These are phyloP conservation scores for Cercophora scortea DNA, from an alignment of 495 filamentous ascomycete genomes.

Conservation along the genomic window DNA sequence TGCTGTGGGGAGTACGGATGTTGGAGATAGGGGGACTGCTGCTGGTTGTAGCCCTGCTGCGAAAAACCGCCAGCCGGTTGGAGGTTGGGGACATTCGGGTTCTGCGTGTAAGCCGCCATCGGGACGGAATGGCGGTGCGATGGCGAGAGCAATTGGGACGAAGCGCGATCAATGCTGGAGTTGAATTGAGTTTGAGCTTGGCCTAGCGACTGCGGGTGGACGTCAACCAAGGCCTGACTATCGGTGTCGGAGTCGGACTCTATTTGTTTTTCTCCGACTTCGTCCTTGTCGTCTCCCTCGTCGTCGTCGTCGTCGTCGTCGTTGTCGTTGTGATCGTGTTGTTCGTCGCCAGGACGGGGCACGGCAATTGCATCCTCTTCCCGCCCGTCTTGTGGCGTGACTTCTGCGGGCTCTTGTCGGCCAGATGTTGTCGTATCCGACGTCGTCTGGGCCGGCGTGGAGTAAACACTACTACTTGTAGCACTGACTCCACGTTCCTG, in stretches of 20 bases:
- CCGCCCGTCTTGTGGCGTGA: too few relatives aligned
- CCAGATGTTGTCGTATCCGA: neutral
- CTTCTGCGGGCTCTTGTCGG: neutral
- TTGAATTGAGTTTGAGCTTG: neutral
- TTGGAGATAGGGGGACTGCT: constrained; percentile 2
- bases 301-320: neutral
- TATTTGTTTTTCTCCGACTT: too few relatives aligned
- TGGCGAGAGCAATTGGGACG: neutral
- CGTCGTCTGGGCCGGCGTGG: neutral
- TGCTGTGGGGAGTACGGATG: constrained; percentile 4
- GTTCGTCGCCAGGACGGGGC: neutral
- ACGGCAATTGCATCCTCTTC: too few relatives aligned
- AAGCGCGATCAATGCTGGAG: neutral
- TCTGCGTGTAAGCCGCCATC: constrained; percentile 33
- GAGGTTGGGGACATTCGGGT: constrained; percentile 14
- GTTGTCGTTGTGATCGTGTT: neutral
- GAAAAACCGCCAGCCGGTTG: constrained; percentile 17
- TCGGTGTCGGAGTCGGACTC: too few relatives aligned
- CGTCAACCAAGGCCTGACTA: neutral
- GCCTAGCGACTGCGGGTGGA: neutral
- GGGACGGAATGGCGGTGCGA: constrained; percentile 11
- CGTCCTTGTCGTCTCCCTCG: neutral
- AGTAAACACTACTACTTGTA: neutral
- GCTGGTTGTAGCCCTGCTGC: constrained; percentile 10
- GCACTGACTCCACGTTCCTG: too few relatives aligned